phyloP scores from a whole-genome alignment of 2,329 filamentous ascomycete genomes.

The Alternaria metachromatica region DNA sequence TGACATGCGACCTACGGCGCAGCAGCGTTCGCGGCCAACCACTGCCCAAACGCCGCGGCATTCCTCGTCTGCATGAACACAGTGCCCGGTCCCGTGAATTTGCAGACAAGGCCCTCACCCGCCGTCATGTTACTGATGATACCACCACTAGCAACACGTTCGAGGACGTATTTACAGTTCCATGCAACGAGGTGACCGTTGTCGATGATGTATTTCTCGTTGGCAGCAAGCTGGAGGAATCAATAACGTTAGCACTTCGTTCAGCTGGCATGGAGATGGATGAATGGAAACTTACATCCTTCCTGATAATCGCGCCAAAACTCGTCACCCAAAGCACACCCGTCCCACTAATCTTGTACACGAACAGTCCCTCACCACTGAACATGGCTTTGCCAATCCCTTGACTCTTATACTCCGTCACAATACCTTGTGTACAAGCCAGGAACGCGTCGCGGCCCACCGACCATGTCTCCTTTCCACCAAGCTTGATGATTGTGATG shows the following conservation, averaged over 20 bases:
- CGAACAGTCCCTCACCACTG: constrained; percentile 87
- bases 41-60: constrained; percentile 66
- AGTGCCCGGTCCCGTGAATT: constrained; percentile 87
- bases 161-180: constrained; percentile 93
- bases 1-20: not conserved
- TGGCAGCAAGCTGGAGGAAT: constrained; percentile 2
- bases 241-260: not conserved
- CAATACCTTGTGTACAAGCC: constrained; percentile 82
- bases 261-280: not conserved
- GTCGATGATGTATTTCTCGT: constrained; percentile 90
- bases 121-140: constrained; percentile 86
- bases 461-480: constrained; percentile 77
- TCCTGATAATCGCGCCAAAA: constrained; percentile 92
- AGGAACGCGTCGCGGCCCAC: constrained; percentile 88
- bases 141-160: constrained; percentile 87
- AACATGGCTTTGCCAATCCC: constrained; percentile 90
- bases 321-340: constrained; percentile 90
- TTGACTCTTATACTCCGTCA: constrained; percentile 88
- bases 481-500: constrained; percentile 78
- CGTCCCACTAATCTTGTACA: constrained; percentile 82
- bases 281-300: constrained; percentile 71
- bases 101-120: constrained; percentile 90
- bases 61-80: constrained; percentile 95
- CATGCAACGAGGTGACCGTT: constrained; percentile 94
- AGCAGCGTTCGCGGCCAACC: constrained; percentile 49